Evolutionary conservation across 495 filamentous ascomycete genomes (phyloP).

Genomic region (Penicillium angulare): DNA sequence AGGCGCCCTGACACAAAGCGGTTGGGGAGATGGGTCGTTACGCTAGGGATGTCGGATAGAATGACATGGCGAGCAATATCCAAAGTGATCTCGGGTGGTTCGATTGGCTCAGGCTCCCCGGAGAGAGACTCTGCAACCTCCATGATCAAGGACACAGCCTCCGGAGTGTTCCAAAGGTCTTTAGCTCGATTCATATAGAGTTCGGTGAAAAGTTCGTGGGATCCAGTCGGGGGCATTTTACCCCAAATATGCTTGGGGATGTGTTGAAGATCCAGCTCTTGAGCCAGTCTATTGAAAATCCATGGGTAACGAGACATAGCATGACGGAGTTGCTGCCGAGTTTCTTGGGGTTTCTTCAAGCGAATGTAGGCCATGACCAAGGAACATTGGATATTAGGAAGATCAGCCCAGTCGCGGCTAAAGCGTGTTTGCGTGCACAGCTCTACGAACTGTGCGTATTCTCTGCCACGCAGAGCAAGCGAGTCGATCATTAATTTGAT

Average conservation of each 20-base stretch:
- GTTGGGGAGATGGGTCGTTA: conserved; percentile 42
- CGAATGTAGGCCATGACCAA: conserved; percentile 70
- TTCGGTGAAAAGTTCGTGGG: conserved; percentile 72
- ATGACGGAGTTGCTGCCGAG: conserved; percentile 57
- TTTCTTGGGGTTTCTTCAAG: conserved; percentile 60
- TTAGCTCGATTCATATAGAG: conserved; percentile 79
- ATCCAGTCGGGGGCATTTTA: conserved; percentile 59
- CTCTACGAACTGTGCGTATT: conserved; percentile 72
- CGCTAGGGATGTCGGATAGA: conserved; percentile 64
- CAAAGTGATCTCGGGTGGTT: conserved; percentile 52
- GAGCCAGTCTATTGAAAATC: conserved; percentile 74
- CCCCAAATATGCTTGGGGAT: conserved; percentile 81
- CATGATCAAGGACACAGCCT: conserved; percentile 65
- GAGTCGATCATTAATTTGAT: conserved; percentile 77
- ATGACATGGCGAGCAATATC: conserved; percentile 77
- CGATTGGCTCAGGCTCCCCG: conserved; percentile 34
- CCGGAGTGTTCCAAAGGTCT: conserved; percentile 86
- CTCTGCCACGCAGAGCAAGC: conserved; percentile 73
- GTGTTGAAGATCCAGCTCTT: conserved; percentile 69
- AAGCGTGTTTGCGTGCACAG: conserved; percentile 61
- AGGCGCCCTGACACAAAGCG: conserved; percentile 42
- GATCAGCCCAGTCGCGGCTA: conserved; percentile 41
- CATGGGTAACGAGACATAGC: conserved; percentile 77
- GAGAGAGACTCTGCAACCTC: conserved; percentile 63
- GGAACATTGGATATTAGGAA: conserved; percentile 70